Conservation (phyloP, 495 filamentous ascomycete species). For the Penicillium robsamsonii region DNA sequence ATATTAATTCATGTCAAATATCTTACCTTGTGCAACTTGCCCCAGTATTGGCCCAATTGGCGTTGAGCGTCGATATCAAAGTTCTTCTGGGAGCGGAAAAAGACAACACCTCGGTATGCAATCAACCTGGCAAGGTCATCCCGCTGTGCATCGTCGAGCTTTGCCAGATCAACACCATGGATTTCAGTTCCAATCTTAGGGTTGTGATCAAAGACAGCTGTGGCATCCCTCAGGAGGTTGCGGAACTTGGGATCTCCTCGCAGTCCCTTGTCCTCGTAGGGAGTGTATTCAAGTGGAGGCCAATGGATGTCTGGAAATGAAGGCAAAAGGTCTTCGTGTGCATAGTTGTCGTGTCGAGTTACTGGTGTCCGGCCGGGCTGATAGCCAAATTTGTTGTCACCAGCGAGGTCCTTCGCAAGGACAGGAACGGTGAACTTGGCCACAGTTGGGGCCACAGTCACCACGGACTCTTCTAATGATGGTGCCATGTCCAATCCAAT, state of each 20-base stretch:
- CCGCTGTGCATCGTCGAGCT: constrained; percentile 65
- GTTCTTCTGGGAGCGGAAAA: constrained; percentile 68
- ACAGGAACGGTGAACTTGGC: constrained; percentile 17
- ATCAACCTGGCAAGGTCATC: constrained; percentile 73
- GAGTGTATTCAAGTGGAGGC: constrained; percentile 48
- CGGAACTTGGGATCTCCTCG: constrained; percentile 53
- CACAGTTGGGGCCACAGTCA: constrained; percentile 6
- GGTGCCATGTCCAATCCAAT: constrained; percentile 30
- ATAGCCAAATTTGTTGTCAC: constrained; percentile 39
- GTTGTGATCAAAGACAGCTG: constrained; percentile 58
- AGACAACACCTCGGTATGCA: constrained; percentile 68
- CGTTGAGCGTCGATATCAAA: constrained; percentile 66
- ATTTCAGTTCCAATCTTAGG: constrained; percentile 74
- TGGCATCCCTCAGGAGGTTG: constrained; percentile 50
- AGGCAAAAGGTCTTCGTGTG: constrained; percentile 55
- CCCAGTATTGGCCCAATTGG: constrained; percentile 64
- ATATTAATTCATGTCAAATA: neutral
- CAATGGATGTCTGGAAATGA: constrained; percentile 57
- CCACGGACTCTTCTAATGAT: constrained; percentile 32
- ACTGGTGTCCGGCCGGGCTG: constrained; percentile 50
- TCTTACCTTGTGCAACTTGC: constrained; percentile 58
- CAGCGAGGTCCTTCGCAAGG: constrained; percentile 19
- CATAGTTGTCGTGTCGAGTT: constrained; percentile 49
- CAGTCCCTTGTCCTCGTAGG: constrained; percentile 56
- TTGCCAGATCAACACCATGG: constrained; percentile 64